These are phyloP conservation scores for Urochloa ruziziensis DNA, from an alignment of 176 grass and related monocot genomes.

Conservation along the genomic window DNA sequence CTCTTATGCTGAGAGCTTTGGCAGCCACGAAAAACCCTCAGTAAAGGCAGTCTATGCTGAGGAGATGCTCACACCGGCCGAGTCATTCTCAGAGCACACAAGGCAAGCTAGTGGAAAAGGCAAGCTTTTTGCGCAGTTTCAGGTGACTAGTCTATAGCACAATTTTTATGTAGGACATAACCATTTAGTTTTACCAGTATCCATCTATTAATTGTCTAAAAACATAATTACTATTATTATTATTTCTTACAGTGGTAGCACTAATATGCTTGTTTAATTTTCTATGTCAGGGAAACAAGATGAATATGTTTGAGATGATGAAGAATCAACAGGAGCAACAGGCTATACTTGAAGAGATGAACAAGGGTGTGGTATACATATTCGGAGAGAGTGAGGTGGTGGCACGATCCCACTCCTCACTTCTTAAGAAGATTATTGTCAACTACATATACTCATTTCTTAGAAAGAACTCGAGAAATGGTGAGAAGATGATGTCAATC, in stretches of 20 bases:
- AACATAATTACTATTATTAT: too few relatives aligned
- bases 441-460: conserved; percentile 43
- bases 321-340: conserved; percentile 35
- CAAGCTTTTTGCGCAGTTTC: conserved; percentile 14
- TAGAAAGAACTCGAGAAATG: conserved; percentile 38
- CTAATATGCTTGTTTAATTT: neutral
- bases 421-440: conserved; percentile 29
- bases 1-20: neutral
- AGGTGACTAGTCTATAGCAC: neutral
- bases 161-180: neutral
- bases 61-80: conserved; percentile 9
- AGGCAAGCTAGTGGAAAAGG: conserved; percentile 8
- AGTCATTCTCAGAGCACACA: conserved; percentile 31
- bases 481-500: conserved; percentile 32
- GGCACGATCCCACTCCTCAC: conserved; percentile 23
- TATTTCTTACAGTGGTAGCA: neutral
- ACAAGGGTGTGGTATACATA: conserved; percentile 45
- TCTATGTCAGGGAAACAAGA: conserved; percentile 10
- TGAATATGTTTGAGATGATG: conserved; percentile 24
- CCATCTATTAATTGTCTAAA: too few relatives aligned
- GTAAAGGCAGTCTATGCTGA: conserved; percentile 7
- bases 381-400: conserved; percentile 43
- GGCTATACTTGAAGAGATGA: conserved; percentile 21
- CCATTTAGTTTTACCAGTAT: neutral
- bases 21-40: neutral